Conservation (phyloP, 139 green algal genomes). For the Zygnema cylindricum region DNA sequence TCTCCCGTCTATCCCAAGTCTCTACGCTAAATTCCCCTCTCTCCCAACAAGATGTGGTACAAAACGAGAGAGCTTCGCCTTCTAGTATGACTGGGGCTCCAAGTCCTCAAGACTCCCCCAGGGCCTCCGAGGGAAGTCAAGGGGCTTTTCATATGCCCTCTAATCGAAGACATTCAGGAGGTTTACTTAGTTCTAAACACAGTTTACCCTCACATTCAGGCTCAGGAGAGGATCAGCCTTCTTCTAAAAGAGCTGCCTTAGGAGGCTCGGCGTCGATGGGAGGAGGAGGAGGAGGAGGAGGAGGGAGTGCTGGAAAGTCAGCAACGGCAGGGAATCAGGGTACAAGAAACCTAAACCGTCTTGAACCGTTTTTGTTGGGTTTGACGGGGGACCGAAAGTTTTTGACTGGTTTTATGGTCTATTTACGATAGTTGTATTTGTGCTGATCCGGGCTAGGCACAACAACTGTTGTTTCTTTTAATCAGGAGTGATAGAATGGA, state of each 20-base stretch:
- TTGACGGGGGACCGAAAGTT: no score
- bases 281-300: not conserved
- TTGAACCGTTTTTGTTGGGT: no score
- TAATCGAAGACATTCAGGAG: not conserved
- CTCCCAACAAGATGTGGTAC: not conserved
- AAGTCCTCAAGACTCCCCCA: not conserved
- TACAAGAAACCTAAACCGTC: no score
- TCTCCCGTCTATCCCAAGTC: not conserved
- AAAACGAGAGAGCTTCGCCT: not conserved
- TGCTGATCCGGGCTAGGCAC: no score
- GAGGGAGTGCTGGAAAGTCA: no score
- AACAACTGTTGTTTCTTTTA: no score
- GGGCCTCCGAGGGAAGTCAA: not conserved
- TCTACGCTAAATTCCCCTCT: not conserved
- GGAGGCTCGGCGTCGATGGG: not conserved
- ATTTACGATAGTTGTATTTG: no score
- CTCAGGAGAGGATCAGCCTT: not conserved
- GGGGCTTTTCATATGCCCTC: not conserved
- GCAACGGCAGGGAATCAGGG: no score
- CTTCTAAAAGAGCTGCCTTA: not conserved
- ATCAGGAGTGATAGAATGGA: no score
- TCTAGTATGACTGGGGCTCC: not conserved
- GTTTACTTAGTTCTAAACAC: not conserved
- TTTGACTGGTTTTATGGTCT: no score
- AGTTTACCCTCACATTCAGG: not conserved